Base-by-base conservation (phyloP, 176 grass and related monocot species). In the Zea mays region DNA sequence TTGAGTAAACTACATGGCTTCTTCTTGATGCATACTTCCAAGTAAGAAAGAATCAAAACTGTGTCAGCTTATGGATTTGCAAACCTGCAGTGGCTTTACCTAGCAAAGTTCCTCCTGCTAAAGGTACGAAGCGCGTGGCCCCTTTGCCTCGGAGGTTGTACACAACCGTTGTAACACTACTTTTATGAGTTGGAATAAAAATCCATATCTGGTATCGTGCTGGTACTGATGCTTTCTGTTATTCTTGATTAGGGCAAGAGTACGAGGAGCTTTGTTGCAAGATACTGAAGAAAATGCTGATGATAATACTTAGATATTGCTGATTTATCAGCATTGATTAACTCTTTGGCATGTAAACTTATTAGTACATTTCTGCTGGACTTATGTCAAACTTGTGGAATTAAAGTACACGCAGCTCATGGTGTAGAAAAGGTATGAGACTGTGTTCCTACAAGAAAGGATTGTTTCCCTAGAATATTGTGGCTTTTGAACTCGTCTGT, bases 191-290 rank as follows among this genome's bases (percentile, higher is more conserved):
- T 9, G 15, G 71, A 81, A 16, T 75, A n/a, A 82, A 44, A 69
- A 79, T 81, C 84, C 8, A 35, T 12, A 40, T 46, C 4, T 52
- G 17, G 8, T 65, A 21, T 50, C 20, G 21, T 42, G 20, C 11
- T 44, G 61, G 5, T 72, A 74, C 40, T 85, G 21, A 80, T 63
- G 14, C 51, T 58, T 71, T 65, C 7, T 77, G 21, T 49, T 50
- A 27, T 1, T 51, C 71, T 7, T 79, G n/a, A n/a, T 77, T 17
- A 94, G 89, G 83, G 82, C 89, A 62, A 89, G 87, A 69, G 78
- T 42, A 52, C 89, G 92, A 87, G 92, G 96, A 67, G 92, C 85
- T 87, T 75, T 89, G 44, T 86, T 95, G 79, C 90, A 95, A 81
- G 82, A 84, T 87, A 79, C 67, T 37, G 72, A 80, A 33, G 88